Evolutionary conservation across 2,329 filamentous ascomycete species (phyloP), one percentile per base, ranked within the genome.

Genomic region (Colletotrichum euphorbiae): DNA sequence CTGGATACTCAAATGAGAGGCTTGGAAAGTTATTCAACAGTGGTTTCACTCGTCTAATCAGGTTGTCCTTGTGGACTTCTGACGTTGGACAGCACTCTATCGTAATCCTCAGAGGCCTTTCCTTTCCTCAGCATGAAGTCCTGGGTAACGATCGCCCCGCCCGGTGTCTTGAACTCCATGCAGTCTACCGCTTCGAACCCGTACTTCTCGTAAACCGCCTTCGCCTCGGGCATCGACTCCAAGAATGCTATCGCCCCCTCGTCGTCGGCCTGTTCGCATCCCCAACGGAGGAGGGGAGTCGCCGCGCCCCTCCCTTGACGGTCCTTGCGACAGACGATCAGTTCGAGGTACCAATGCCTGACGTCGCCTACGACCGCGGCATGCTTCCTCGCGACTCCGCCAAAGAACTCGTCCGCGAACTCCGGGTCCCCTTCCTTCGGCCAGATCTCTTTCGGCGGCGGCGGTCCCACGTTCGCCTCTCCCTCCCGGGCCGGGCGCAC

Each of bases 331-430:
- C 83, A 83, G 2, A 77, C 81, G 3, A 87, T 72, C 6, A 86
- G 71, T 69, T 85, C 84, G 9, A 88, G 76, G 69, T 80, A 83
- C 76, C 81, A 84, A 71, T 87, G 85, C 65, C 75, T 79, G n/a
- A 74, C 77, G 4, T 73, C 75, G 0, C 74, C 77, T 77, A 85
- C 83, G 38, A 80, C 74, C 48, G 74, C 73, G 13, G 72, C 70
- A 42, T 82, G 81, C 28, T 76, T 77, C 6, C 67, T 72, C 0
- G 75, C 71, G 61, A 85, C 71, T 0, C 74, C 73, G 0, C 75
- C 75, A 55, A 84, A 84, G 73, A 85, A 85, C 2, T 73, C 64
- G 12, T 75, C 72, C 0, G 79, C 82, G 7, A 82, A 72, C 1
- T 59, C 73, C 2, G 71, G 69, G 55, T 83, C 74, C 8, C 77